phyloP scores from a whole-genome alignment of 768 basidiomycete genomes.

The Rhodotorula babjevae region DNA sequence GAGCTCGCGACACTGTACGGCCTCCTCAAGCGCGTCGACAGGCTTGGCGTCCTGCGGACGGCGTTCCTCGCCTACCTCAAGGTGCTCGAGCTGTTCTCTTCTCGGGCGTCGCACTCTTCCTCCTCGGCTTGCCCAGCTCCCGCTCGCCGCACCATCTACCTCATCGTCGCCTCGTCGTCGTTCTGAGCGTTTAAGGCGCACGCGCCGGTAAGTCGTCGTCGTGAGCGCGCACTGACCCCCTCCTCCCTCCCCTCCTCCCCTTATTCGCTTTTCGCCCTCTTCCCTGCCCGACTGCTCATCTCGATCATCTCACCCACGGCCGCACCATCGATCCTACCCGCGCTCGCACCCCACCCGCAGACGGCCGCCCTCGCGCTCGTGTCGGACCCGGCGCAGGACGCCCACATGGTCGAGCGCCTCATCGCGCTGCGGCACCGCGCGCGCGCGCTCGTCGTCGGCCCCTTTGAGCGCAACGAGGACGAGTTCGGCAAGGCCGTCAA shows the following conservation, averaged over 20 bases:
- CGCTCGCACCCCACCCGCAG: constrained; percentile 48
- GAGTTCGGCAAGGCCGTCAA: constrained; percentile 29
- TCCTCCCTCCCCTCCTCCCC: not conserved
- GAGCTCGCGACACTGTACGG: constrained; percentile 58
- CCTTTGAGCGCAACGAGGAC: constrained; percentile 55
- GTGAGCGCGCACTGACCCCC: no score
- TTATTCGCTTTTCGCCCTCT: no score
- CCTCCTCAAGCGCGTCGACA: constrained; percentile 60
- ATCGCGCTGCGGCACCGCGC: constrained; percentile 63
- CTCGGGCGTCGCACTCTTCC: no score
- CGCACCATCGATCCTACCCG: no score
- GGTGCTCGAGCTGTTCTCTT: constrained; percentile 47
- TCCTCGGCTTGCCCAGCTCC: no score
- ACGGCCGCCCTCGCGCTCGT: constrained; percentile 62
- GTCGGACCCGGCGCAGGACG: constrained; percentile 60
- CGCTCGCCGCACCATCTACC: no score
- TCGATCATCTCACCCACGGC: no score
- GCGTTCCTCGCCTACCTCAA: constrained; percentile 63
- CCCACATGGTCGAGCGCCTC: constrained; percentile 70
- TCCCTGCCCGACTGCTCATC: no score
- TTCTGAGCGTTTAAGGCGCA: no score
- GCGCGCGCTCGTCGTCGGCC: constrained; percentile 53
- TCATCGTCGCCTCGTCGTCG: no score
- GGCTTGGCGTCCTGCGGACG: constrained; percentile 55
- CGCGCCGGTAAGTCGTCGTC: no score